Percentiles rank a stretch among this genome's conserved stretches.
These are phyloP conservation scores for Aspergillus clavatus DNA, from an alignment of 2,329 filamentous ascomycete species.

Conservation along the genomic window DNA sequence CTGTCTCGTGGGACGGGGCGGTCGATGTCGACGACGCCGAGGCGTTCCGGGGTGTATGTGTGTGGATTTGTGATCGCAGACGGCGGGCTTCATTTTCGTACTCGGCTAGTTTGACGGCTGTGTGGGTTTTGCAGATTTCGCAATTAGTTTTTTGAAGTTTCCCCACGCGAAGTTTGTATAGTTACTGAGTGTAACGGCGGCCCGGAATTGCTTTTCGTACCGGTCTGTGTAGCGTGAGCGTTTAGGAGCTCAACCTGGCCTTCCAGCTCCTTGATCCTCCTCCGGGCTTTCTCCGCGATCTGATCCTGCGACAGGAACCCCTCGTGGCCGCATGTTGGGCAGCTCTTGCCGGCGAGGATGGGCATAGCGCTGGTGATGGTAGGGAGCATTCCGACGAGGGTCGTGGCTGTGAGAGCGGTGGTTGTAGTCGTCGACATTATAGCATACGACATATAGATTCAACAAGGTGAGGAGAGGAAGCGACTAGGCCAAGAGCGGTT, in stretches of 20 bases:
- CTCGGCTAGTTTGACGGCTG: constrained; percentile 55
- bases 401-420: constrained; percentile 25
- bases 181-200: background rate
- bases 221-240: constrained; percentile 49
- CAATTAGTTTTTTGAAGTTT: too few relatives aligned
- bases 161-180: too few relatives aligned
- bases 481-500: too few relatives aligned
- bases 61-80: constrained; percentile 36
- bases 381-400: constrained; percentile 28
- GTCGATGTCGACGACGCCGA: constrained; percentile 26
- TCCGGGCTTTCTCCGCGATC: constrained; percentile 31
- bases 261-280: constrained; percentile 49
- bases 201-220: constrained; percentile 34
- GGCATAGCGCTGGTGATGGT: constrained; percentile 24
- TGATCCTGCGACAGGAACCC: constrained; percentile 20
- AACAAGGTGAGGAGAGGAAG: too few relatives aligned
- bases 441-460: too few relatives aligned
- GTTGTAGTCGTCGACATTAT: constrained; percentile 25
- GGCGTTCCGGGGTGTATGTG: constrained; percentile 20
- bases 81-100: constrained; percentile 59
- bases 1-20: constrained; percentile 19
- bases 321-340: constrained; percentile 39
- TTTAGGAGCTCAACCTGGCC: constrained; percentile 51
- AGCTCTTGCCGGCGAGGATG: constrained; percentile 22
- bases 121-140: background rate